Base-by-base conservation (phyloP, 2,329 filamentous ascomycete genomes). In the Aspergillus arachidicola region DNA sequence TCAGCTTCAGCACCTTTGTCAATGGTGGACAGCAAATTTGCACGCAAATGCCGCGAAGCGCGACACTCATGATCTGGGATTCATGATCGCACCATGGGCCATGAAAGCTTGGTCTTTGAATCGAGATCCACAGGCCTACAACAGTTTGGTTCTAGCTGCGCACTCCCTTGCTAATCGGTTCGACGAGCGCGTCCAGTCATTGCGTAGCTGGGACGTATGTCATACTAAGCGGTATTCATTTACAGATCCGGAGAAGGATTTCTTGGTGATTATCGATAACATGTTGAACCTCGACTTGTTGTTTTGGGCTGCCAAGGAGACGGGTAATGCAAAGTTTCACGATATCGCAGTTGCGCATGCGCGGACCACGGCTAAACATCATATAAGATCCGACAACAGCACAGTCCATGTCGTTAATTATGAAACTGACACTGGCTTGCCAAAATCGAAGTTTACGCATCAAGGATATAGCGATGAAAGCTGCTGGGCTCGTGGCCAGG, bases 21-120 rank as follows among this genome's bases (percentile, higher is more conserved):
- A 73, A 30, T 82, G 79, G 80, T 82, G 81, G 81, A 76, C 79
- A 3, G 65, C 71, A 45, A 75, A 72, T 54, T 64, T 82, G 0
- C 76, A 80, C 56, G 65, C 55, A 19, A 81, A 81, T 73, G 70
- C 77, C 10, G 71, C 63, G 63, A 78, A 81, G 34, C 85, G 76
- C 4, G 82, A 85, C 59, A 86, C 84, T 0, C 84, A 86, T 61
- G 84, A 86, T 48, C 78, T 86, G 62, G 83, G 83, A 0, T 86
- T 86, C 66, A 86, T 86, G 30, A 78, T 85, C 5, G 78, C 81
- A 57, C 83, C 84, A 0, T 79, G 82, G 1, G 68, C 84, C 0
- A 78, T 79, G 26, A 75, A 79, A 32, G 80, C 83, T 32, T 86
- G 80, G 79, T 81, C 84, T 45, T 69, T 85, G 6, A 70, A 79